A percentile compares a stretch with the other conserved stretches of the same genome.
phyloP scores from a whole-genome alignment of 2,329 filamentous ascomycete species.

The Cercospora brassicicola region DNA sequence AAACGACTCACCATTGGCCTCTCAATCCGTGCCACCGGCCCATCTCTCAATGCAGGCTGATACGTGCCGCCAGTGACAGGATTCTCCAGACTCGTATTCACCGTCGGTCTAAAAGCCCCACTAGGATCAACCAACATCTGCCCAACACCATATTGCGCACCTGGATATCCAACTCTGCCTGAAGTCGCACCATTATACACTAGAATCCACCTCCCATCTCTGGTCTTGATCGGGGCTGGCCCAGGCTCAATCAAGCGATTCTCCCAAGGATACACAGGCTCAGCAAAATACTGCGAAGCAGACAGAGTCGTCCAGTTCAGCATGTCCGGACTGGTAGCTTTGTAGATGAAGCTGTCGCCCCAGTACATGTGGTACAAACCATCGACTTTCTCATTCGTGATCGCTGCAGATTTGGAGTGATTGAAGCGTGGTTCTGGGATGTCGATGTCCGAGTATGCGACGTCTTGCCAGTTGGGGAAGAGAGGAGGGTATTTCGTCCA shows the following conservation, averaged over 20 bases:
- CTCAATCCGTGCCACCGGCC: slow-evolving; percentile 38
- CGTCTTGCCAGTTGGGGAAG: slow-evolving; percentile 34
- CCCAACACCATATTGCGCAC: slow-evolving; percentile 37
- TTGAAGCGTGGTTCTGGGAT: slow-evolving; percentile 22
- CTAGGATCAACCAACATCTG: slow-evolving; percentile 40
- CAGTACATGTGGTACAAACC: slow-evolving; percentile 41
- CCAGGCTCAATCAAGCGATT: slow-evolving; percentile 39
- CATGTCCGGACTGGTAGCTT: slow-evolving; percentile 36
- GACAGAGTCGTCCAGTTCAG: slow-evolving; percentile 36
- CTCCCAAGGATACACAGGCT: slow-evolving; percentile 37
- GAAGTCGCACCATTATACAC: slow-evolving; percentile 38
- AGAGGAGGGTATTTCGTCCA: slow-evolving; percentile 40
- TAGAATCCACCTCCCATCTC: slow-evolving; percentile 39
- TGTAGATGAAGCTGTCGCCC: slow-evolving; percentile 39
- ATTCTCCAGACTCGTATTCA: slow-evolving; percentile 23
- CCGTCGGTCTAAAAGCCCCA: slow-evolving; percentile 17
- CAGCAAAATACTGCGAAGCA: slow-evolving; percentile 29
- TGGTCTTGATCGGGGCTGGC: slow-evolving; percentile 39
- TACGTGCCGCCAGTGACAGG: slow-evolving; percentile 20
- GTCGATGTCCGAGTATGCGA: slow-evolving; percentile 27
- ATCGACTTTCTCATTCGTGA: slow-evolving; percentile 37
- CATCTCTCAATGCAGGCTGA: slow-evolving; percentile 27
- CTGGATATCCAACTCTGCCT: slow-evolving; percentile 32
- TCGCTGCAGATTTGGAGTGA: slow-evolving; percentile 34
- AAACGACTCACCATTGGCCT: slow-evolving; percentile 26